phyloP scores from a whole-genome alignment of 2,329 filamentous ascomycete species.

The Cadophora sp. region DNA sequence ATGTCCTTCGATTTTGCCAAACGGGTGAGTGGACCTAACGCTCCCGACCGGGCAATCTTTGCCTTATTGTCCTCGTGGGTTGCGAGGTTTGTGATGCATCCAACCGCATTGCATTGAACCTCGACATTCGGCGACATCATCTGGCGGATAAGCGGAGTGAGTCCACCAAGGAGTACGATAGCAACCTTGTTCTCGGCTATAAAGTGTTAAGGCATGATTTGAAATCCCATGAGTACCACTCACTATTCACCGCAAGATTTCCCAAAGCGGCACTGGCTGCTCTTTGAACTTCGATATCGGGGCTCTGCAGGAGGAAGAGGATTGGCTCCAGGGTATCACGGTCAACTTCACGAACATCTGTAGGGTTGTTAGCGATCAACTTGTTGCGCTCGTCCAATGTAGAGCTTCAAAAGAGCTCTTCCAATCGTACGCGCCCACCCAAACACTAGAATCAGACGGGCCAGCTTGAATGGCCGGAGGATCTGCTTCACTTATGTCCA shows the following conservation, averaged over 20 bases:
- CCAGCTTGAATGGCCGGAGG: not conserved
- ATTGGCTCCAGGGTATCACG: constrained; percentile 95
- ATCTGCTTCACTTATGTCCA: not conserved
- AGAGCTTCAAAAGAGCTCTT: not conserved
- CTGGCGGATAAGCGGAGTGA: constrained; percentile 91
- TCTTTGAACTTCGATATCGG: constrained; percentile 95
- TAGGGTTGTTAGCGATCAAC: constrained; percentile 31
- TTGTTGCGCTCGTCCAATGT: not conserved
- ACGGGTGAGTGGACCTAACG: constrained; percentile 86
- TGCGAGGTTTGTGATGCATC: constrained; percentile 97
- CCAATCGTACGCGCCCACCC: not conserved
- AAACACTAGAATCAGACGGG: not conserved
- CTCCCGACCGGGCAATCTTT: constrained; percentile 95
- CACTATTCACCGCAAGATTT: constrained; percentile 97
- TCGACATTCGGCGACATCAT: constrained; percentile 99
- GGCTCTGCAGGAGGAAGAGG: constrained; percentile 90
- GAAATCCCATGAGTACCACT: constrained; percentile 40
- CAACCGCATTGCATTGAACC: constrained; percentile 98
- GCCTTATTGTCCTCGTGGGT: constrained; percentile 99
- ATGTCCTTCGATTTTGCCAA: constrained; percentile 98
- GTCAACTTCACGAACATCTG: constrained; percentile 96
- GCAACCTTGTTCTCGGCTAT: constrained; percentile 98
- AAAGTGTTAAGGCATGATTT: constrained; percentile 52
- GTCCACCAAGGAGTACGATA: constrained; percentile 90
- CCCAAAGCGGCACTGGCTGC: constrained; percentile 95